Percentiles rank a stretch among this genome's conserved stretches.
These are phyloP conservation scores for Coix lacrymajobi DNA, from an alignment of 176 grass and related monocot species.

Conservation along the genomic window DNA sequence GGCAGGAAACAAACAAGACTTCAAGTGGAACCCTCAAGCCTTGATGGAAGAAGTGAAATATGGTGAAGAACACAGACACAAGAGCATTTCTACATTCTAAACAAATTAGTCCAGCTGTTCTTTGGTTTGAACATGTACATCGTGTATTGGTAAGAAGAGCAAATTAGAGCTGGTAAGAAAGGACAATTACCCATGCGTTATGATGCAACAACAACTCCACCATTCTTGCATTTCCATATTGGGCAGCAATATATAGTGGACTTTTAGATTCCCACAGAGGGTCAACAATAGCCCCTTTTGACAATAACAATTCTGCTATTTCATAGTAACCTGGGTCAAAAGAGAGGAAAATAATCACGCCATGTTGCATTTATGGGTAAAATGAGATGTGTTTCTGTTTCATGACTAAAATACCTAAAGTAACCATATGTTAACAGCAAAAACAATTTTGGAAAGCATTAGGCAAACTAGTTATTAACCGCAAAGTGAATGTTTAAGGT, in stretches of 20 bases:
- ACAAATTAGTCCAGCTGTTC: not conserved
- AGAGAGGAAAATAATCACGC: not conserved
- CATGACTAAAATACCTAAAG: not conserved
- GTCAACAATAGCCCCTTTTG: not conserved
- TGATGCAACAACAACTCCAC: constrained; percentile 1
- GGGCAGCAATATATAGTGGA: constrained; percentile 18
- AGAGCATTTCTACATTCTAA: not conserved
- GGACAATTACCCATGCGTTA: not conserved
- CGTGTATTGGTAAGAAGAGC: not conserved
- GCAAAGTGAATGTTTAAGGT: not conserved
- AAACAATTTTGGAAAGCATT: too few relatives aligned
- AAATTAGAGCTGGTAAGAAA: not conserved
- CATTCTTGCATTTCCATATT: constrained; percentile 5
- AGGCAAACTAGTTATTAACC: not conserved
- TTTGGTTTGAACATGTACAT: not conserved
- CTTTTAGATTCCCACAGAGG: not conserved
- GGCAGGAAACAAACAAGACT: not conserved
- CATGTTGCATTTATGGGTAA: not conserved
- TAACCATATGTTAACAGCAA: too few relatives aligned
- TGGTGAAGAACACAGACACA: not conserved
- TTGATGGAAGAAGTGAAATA: too few relatives aligned
- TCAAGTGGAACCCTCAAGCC: too few relatives aligned
- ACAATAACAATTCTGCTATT: not conserved
- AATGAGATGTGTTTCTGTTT: not conserved
- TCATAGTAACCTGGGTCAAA: not conserved